Base-by-base conservation (phyloP, 805 yeast species). In the Wickerhamomyces subpelliculosus region DNA sequence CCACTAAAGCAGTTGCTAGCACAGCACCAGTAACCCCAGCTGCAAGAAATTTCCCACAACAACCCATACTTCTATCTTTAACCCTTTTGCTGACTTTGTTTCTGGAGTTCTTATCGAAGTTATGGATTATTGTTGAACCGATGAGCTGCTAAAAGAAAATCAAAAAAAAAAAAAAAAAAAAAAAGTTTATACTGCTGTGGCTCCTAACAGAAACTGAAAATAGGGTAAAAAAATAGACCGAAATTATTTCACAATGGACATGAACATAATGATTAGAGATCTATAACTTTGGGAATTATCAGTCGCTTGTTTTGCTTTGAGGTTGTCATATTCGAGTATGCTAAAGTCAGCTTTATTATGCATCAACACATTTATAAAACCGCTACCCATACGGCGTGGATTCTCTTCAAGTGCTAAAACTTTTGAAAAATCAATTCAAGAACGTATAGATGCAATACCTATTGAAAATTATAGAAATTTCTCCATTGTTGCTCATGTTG, bases 401-500 rank as follows among this genome's bases (percentile, higher is more conserved):
- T 27, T 39, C 19, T 20, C 34, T 2, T 13, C 36, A 21, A 21
- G 12, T 5, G 21, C 18, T 8, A 14, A 27, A 27, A 18, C 29
- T 11, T 13, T 14, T 3, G 39, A 37, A 17, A 38, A 34, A 31
- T 18, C 48, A 2, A 21, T 68, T 5, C 77, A 75, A 48, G 74
- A 70, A 33, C 65, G 94, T 44, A 79, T 93, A 41, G 67, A 74
- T n/a, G 70, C 70, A 32, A 87, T 90, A 27, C 97, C 97, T 5
- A 70, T 84, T 20, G 81, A 79, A 41, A 75, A 87, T 46, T 89
- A 82, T 58, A 62, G 97, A 44, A 89, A 88, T 60, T 90, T 93
- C 60, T 85, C 95, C 43, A 89, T 90, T 41, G 97, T 88, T 24
- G 97, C 97, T 2, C 98, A 90, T 66, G 90, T 90, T 18, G 97